A percentile compares a stretch with the other conserved stretches of the same genome.
These are phyloP conservation scores for Crataegus laevigata DNA, from an alignment of 306 rosid species.

Conservation along the genomic window DNA sequence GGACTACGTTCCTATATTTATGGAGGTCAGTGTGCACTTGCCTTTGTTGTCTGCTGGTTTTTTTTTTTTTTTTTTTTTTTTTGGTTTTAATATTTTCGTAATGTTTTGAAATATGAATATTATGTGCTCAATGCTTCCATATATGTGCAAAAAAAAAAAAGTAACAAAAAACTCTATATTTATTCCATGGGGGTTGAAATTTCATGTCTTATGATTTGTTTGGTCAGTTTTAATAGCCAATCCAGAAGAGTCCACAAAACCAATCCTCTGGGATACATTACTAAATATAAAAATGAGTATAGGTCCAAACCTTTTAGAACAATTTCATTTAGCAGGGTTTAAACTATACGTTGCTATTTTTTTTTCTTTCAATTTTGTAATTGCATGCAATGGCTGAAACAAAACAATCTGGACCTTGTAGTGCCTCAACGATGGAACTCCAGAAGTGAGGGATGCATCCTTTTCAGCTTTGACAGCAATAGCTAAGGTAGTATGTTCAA, in stretches of 20 bases:
- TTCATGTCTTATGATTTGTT: background rate
- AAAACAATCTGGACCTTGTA: conserved; percentile 31
- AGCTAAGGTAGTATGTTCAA: conserved; percentile 65
- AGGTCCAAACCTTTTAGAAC: background rate
- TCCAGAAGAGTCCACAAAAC: background rate
- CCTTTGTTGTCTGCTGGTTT: background rate
- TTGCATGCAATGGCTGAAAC: background rate
- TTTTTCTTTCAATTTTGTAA: background rate
- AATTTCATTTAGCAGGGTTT: background rate
- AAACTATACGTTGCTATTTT: background rate
- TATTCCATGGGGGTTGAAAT: background rate
- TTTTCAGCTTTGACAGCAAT: conserved; percentile 84
- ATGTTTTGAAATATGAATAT: background rate
- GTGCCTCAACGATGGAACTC: conserved; percentile 92
- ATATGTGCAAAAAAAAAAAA: background rate
- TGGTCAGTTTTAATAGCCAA: background rate
- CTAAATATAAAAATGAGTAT: background rate
- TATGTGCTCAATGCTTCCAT: background rate
- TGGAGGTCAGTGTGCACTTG: conserved; percentile 71
- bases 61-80: background rate
- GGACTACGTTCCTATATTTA: conserved; percentile 92
- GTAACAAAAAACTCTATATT: background rate
- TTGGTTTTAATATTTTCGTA: background rate
- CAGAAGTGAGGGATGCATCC: conserved; percentile 97
- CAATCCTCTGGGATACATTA: background rate